Conservation (phyloP, 2,329 filamentous ascomycete genomes). For the Aureobasidium mangrovei region DNA sequence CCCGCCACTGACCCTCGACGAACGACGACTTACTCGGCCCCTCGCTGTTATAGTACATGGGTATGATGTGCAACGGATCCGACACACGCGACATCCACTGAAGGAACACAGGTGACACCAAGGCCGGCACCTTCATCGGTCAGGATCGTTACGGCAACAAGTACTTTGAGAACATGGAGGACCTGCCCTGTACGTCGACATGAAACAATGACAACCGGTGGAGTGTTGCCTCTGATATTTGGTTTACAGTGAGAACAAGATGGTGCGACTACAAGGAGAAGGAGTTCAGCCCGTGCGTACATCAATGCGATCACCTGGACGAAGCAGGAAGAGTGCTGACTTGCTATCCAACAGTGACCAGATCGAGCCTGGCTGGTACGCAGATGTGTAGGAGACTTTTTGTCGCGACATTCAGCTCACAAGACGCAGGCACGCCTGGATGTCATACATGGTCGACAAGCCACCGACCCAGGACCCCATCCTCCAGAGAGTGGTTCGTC, state of each 20-base stretch:
- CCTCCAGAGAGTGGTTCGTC: slow-evolving; percentile 55
- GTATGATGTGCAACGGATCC: slow-evolving; percentile 20
- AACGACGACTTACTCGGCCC: slow-evolving; percentile 22
- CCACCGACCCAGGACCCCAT: slow-evolving; percentile 70
- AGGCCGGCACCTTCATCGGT: slow-evolving; percentile 78
- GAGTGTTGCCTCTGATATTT: slow-evolving; percentile 8
- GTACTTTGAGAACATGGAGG: slow-evolving; percentile 91
- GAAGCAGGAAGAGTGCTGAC: slow-evolving; percentile 2
- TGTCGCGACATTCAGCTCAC: background rate
- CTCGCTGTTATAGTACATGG: slow-evolving; percentile 26
- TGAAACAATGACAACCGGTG: slow-evolving; percentile 1
- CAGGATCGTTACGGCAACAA: slow-evolving; percentile 92
- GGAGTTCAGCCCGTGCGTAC: slow-evolving; percentile 65
- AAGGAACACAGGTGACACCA: slow-evolving; percentile 72
- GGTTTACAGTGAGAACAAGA: slow-evolving; percentile 67
- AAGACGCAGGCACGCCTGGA: slow-evolving; percentile 73
- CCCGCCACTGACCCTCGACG: slow-evolving; percentile 19
- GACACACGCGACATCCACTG: slow-evolving; percentile 19
- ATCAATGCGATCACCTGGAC: background rate
- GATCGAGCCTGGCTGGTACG: slow-evolving; percentile 80
- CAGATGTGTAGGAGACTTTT: background rate
- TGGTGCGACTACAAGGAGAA: slow-evolving; percentile 95
- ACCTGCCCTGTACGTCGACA: slow-evolving; percentile 66
- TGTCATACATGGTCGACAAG: slow-evolving; percentile 85
- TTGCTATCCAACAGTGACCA: slow-evolving; percentile 50